These are phyloP conservation scores for Phialocephala sp. DNA, from an alignment of 2,329 filamentous ascomycete genomes.

Conservation along the genomic window DNA sequence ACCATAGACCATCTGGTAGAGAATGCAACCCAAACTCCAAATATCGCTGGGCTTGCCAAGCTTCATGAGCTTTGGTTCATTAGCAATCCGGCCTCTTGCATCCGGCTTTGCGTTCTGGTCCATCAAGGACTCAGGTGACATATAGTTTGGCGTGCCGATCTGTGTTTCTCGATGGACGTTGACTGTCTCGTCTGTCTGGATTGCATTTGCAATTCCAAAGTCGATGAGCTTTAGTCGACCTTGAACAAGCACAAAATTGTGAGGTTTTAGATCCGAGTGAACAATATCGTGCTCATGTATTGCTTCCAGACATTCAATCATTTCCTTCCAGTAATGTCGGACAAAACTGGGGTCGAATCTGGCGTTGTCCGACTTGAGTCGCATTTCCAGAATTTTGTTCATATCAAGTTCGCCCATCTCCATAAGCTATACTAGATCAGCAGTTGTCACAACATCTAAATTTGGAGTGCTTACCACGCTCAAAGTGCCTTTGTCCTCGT, in stretches of 20 bases:
- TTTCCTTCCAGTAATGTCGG: conserved; percentile 99
- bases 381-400: conserved; percentile 79
- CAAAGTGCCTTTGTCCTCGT: conserved; percentile 86
- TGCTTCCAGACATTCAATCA: conserved; percentile 92
- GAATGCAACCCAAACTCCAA: conserved; percentile 94
- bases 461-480: conserved; percentile 70
- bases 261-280: conserved; percentile 95
- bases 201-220: conserved; percentile 97
- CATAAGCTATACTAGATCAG: conserved; percentile 71
- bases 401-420: conserved; percentile 96
- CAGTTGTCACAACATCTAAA: background rate
- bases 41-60: conserved; percentile 95
- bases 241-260: conserved; percentile 93
- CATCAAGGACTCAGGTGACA: conserved; percentile 93
- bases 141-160: conserved; percentile 97
- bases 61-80: conserved; percentile 80
- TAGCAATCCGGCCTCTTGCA: conserved; percentile 45
- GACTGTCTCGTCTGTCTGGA: conserved; percentile 92
- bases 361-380: conserved; percentile 73
- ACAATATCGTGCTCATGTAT: conserved; percentile 93
- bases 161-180: conserved; percentile 97
- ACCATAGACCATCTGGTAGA: conserved; percentile 99
- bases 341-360: conserved; percentile 88
- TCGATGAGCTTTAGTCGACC: conserved; percentile 95
- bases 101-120: conserved; percentile 71